Evolutionary conservation across 2,329 filamentous ascomycete genomes (phyloP).

Genomic region (Diplodia mutila): DNA sequence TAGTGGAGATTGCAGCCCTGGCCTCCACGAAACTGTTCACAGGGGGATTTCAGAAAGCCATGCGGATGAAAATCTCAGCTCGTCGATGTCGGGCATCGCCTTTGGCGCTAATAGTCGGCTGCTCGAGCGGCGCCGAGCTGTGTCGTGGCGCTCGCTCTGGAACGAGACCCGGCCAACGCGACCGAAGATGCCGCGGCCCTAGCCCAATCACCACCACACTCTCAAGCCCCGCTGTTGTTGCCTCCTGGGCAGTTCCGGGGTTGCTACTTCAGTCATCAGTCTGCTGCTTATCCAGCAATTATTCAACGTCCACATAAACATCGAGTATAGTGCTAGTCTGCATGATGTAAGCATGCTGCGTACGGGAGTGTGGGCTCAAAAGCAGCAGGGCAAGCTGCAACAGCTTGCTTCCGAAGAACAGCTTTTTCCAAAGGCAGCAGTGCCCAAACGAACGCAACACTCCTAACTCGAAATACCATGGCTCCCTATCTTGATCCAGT

Average conservation of each 20-base stretch:
- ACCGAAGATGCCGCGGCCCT: slow-evolving; percentile 7
- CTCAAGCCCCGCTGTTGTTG: slow-evolving; percentile 12
- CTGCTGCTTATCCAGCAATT: slow-evolving; percentile 15
- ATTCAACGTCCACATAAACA: slow-evolving; percentile 4
- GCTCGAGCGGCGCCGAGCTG: slow-evolving; percentile 1
- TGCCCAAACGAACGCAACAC: too few species aligned
- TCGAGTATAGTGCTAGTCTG: neutral
- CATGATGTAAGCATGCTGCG: neutral
- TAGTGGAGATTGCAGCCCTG: neutral
- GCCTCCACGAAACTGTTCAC: neutral
- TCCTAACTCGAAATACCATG: neutral
- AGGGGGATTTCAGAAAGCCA: neutral
- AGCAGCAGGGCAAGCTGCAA: neutral
- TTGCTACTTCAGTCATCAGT: neutral
- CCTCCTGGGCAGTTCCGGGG: neutral
- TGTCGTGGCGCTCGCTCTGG: slow-evolving; percentile 5
- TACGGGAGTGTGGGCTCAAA: neutral
- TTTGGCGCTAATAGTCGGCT: slow-evolving; percentile 8
- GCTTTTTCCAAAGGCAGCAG: neutral
- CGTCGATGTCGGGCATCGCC: neutral
- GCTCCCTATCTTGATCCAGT: slow-evolving; percentile 14
- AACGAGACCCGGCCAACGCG: slow-evolving; percentile 20
- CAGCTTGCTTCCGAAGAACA: neutral
- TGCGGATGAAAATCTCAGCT: neutral
- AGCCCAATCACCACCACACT: slow-evolving; percentile 9